Evolutionary conservation across 768 basidiomycete genomes (phyloP).

Genomic region (Leccinum variicolor): DNA sequence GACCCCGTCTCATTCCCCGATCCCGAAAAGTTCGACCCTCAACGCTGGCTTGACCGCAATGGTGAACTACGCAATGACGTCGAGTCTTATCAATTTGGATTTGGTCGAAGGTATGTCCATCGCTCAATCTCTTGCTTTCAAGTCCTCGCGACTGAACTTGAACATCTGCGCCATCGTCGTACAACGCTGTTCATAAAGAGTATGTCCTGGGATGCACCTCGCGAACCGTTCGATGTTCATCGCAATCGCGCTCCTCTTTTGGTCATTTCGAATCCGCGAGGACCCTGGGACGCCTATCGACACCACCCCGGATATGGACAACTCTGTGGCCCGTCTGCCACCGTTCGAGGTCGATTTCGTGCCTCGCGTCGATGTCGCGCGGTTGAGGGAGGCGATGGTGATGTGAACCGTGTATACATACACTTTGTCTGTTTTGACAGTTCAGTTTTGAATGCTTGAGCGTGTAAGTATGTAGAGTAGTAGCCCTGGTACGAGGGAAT

Average conservation of each 20-base stretch:
- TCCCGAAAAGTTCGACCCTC: slow-evolving; percentile 55
- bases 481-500: background rate
- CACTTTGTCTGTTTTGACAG: background rate
- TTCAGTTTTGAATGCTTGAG: background rate
- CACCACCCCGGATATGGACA: slow-evolving; percentile 48
- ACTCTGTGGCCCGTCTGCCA: slow-evolving; percentile 51
- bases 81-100: slow-evolving; percentile 50
- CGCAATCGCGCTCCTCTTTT: slow-evolving; percentile 55
- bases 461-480: background rate
- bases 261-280: slow-evolving; percentile 54
- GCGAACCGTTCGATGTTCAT: slow-evolving; percentile 51
- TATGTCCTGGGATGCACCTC: slow-evolving; percentile 62
- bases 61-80: slow-evolving; percentile 46
- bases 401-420: background rate
- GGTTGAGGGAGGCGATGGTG: slow-evolving; percentile 15
- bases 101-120: slow-evolving; percentile 38
- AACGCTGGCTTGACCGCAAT: slow-evolving; percentile 47
- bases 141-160: too few species aligned
- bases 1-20: slow-evolving; percentile 56
- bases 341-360: slow-evolving; percentile 56
- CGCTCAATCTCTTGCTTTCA: background rate
- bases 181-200: slow-evolving; percentile 26
- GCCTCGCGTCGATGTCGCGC: slow-evolving; percentile 33
- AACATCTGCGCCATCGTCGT: too few species aligned
- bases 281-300: slow-evolving; percentile 53